Evolutionary conservation across 352 stramenopile species (phyloP), one percentile per base, ranked within the genome.

Genomic region (Globisporangium iwayamae): DNA sequence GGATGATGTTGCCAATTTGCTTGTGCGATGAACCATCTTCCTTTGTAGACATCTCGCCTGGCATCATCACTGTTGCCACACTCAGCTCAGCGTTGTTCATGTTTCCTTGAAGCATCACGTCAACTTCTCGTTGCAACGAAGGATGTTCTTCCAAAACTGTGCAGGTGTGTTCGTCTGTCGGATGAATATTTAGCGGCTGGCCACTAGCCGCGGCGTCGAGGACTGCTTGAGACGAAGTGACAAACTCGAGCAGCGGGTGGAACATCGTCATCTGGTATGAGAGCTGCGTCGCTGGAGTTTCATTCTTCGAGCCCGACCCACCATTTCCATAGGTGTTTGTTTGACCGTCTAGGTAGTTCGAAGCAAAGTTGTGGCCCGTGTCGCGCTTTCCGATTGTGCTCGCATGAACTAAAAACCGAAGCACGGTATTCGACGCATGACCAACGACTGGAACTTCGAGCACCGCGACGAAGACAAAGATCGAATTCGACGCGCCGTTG

Each of bases 201-300:
- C 85, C 83, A 52, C 82, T 92, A 2, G 87, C 85, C 22, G 87
- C 85, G 13, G 87, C 87, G 25, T 96, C 87, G 11, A 96, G 69
- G 14, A 95, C 85, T 13, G 87, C 85, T 62, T 95, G 87, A 4
- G 87, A 91, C 2, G 87, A 89, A 22, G 87, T 93, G 22, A 96
- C 80, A 73, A 96, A 96, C 69, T 96, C 87, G 20, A 94, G 68
- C 46, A 94, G 66, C 11, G 87, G 87, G 48, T 91, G 83, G 61
- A 94, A 93, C 84, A 91, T 92, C 1, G 82, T 93, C 82, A 94
- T 94, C 66, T 93, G 82, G 64, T 91, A 93, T 16, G 85, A 91
- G 28, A 91, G 55, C 34, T 79, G 71, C 6, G 60, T 63, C 0
- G 75, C 74, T 30, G 70, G 63, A 4, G 76, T 73, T 30, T 85